A percentile compares a stretch with the other conserved stretches of the same genome.
Evolutionary conservation across 2,329 filamentous ascomycete species (phyloP).

Genomic region (Elsinoe australis): DNA sequence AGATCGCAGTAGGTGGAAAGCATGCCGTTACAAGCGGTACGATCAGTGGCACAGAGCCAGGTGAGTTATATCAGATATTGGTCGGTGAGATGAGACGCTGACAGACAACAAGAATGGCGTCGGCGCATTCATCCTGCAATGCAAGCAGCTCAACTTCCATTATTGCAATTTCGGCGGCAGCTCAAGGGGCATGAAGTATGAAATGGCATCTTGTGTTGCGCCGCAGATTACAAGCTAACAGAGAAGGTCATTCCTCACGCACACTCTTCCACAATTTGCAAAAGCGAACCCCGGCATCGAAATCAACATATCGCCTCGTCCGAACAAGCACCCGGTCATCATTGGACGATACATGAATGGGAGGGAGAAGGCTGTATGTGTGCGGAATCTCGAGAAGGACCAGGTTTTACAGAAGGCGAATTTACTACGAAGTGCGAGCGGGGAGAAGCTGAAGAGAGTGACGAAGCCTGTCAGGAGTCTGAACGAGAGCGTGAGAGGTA

Average conservation of each 20-base stretch:
- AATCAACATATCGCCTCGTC: slow-evolving; percentile 82
- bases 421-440: slow-evolving; percentile 64
- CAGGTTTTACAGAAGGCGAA: slow-evolving; percentile 76
- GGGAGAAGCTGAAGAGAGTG: slow-evolving; percentile 59
- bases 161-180: slow-evolving; percentile 96
- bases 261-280: slow-evolving; percentile 69
- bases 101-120: slow-evolving; percentile 69
- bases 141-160: slow-evolving; percentile 90
- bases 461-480: slow-evolving; percentile 53
- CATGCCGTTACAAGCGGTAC: slow-evolving; percentile 45
- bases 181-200: slow-evolving; percentile 89
- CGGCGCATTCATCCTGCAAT: slow-evolving; percentile 93
- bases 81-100: slow-evolving; percentile 14
- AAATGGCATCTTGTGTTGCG: slow-evolving; percentile 15
- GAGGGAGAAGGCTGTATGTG: slow-evolving; percentile 74
- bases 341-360: slow-evolving; percentile 91
- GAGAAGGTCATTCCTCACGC: slow-evolving; percentile 69
- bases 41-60: slow-evolving; percentile 48
- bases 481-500: slow-evolving; percentile 58
- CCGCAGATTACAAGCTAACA: slow-evolving; percentile 12
- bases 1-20: slow-evolving; percentile 13
- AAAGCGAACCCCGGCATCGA: slow-evolving; percentile 78
- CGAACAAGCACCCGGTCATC: slow-evolving; percentile 81
- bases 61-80: slow-evolving; percentile 35
- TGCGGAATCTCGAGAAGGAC: slow-evolving; percentile 72